A percentile compares a stretch with the other conserved stretches of the same genome.
Conservation (phyloP, 495 filamentous ascomycete genomes). For the Hapsidospora chrysogenum region DNA sequence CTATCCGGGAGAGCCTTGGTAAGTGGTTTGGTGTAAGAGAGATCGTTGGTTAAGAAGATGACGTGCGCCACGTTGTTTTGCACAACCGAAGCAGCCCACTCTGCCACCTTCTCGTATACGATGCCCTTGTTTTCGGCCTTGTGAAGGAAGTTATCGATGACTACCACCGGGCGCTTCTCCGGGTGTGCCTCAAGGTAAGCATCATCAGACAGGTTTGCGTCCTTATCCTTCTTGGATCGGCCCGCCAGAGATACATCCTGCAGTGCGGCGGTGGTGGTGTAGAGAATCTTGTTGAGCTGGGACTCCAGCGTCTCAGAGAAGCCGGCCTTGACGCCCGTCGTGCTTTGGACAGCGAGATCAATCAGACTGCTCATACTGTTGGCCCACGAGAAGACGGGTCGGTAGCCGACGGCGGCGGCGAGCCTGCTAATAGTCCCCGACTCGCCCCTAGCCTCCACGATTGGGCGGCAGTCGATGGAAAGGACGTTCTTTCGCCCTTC, state of each 20-base stretch:
- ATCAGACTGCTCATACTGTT: conserved; percentile 85
- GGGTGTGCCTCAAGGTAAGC: conserved; percentile 88
- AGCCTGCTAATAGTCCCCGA: conserved; percentile 70
- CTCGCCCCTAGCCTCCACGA: conserved; percentile 84
- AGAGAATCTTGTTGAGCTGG: conserved; percentile 81
- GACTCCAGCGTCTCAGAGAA: conserved; percentile 90
- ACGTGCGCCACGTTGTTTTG: conserved; percentile 88
- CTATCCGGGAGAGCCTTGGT: conserved; percentile 79
- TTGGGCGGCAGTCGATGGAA: conserved; percentile 87
- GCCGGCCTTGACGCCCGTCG: conserved; percentile 84
- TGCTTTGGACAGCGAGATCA: conserved; percentile 83
- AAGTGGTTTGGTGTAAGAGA: conserved; percentile 75
- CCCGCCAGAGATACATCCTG: conserved; percentile 54
- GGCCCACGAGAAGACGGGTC: conserved; percentile 89
- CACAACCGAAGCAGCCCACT: conserved; percentile 82
- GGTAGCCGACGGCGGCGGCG: conserved; percentile 74
- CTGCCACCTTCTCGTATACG: conserved; percentile 78
- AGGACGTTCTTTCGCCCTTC: conserved; percentile 61
- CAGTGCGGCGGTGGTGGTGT: conserved; percentile 68
- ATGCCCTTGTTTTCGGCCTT: conserved; percentile 53
- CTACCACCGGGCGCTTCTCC: conserved; percentile 65
- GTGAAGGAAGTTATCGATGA: conserved; percentile 90
- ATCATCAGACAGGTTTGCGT: conserved; percentile 58
- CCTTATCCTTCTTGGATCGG: conserved; percentile 54
- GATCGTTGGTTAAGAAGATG: conserved; percentile 88